phyloP scores from a whole-genome alignment of 1,284 basidiomycete species.

The Termitomyces sp. region DNA sequence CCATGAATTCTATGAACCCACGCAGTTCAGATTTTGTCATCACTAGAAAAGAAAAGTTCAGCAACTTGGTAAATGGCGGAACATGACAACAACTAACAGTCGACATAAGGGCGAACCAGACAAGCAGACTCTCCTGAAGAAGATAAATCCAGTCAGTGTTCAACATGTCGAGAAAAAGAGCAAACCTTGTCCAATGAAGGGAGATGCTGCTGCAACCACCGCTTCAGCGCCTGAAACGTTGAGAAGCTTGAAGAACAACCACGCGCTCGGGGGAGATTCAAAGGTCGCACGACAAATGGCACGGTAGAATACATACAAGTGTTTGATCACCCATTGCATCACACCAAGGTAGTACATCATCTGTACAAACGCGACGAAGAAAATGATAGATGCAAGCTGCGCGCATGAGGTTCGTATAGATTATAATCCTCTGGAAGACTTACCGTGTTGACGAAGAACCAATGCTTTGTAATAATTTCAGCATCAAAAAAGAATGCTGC shows the following conservation, averaged over 20 bases:
- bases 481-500: slow-evolving; percentile 76
- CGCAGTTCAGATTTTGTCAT: slow-evolving; percentile 89
- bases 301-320: slow-evolving; percentile 49
- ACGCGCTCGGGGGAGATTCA: slow-evolving; percentile 49
- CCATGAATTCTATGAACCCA: slow-evolving; percentile 20
- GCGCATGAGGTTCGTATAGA: not conserved
- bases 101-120: slow-evolving; percentile 81
- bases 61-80: not conserved
- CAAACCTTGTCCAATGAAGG: slow-evolving; percentile 76
- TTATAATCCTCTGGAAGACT: slow-evolving; percentile 14
- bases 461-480: slow-evolving; percentile 56
- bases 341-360: slow-evolving; percentile 84
- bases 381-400: slow-evolving; percentile 72
- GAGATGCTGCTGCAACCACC: slow-evolving; percentile 86
- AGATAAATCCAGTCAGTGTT: not conserved
- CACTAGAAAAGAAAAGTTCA: slow-evolving; percentile 27
- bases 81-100: slow-evolving; percentile 32
- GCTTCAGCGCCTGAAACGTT: slow-evolving; percentile 87
- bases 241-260: slow-evolving; percentile 90
- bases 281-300: not conserved
- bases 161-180: not conserved
- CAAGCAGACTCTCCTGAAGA: slow-evolving; percentile 74
- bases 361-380: slow-evolving; percentile 85
- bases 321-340: slow-evolving; percentile 85
- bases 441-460: slow-evolving; percentile 80